phyloP scores from a whole-genome alignment of 2,329 filamentous ascomycete genomes.

The Basipetospora chlamydospora region DNA sequence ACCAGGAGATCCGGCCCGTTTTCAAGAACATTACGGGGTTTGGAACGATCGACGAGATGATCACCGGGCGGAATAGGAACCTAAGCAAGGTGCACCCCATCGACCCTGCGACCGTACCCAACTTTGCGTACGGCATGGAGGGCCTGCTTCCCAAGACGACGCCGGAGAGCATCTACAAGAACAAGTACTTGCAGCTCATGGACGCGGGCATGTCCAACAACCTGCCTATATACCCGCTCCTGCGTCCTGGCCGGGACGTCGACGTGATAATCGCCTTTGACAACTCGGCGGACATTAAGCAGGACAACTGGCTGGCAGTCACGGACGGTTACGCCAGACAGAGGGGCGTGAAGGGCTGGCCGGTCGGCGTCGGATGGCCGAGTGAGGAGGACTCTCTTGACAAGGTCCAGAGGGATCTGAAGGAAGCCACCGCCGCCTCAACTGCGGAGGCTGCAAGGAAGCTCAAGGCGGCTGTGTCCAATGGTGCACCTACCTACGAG shows the following conservation, averaged over 20 bases:
- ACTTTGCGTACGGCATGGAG: conserved; percentile 73
- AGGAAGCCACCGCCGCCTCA: conserved; percentile 44
- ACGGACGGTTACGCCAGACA: conserved; percentile 87
- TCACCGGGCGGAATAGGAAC: conserved; percentile 70
- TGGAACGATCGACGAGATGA: conserved; percentile 62
- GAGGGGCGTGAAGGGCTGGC: conserved; percentile 87
- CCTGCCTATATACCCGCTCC: conserved; percentile 83
- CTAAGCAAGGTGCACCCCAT: conserved; percentile 88
- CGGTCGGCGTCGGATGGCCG: conserved; percentile 88
- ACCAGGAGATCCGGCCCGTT: conserved; percentile 79
- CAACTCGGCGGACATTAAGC: conserved; percentile 81
- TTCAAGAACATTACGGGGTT: conserved; percentile 64
- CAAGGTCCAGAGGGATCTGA: conserved; percentile 49
- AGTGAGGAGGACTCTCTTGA: conserved; percentile 41
- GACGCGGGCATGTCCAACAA: conserved; percentile 99
- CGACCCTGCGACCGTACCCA: conserved; percentile 79
- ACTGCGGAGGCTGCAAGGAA: conserved; percentile 42
- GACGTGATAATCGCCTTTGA: conserved; percentile 90
- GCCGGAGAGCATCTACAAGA: conserved; percentile 60
- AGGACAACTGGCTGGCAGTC: conserved; percentile 91
- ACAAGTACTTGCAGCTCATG: conserved; percentile 69
- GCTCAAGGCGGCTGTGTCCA: conserved; percentile 43
- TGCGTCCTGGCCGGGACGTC: conserved; percentile 75
- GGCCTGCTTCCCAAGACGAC: conserved; percentile 58
- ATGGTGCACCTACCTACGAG: too few relatives aligned